phyloP scores from a whole-genome alignment of 164 flowering plant species.

The Piper betle region DNA sequence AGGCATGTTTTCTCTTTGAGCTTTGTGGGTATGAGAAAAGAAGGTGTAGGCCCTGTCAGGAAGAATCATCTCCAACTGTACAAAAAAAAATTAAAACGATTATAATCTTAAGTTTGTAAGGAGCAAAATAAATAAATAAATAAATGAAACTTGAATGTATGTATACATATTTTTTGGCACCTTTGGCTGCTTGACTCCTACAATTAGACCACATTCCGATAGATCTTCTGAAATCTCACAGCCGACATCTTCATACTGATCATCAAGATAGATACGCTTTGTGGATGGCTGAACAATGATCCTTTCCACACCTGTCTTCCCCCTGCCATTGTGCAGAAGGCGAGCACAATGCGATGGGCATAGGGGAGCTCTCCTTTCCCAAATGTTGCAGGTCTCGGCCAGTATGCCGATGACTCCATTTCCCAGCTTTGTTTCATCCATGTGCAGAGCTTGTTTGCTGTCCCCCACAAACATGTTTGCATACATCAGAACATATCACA shows the following conservation, averaged over 20 bases:
- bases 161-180: slow-evolving; percentile 15
- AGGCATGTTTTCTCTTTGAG: slow-evolving; percentile 95
- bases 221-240: slow-evolving; percentile 90
- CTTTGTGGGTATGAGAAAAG: slow-evolving; percentile 99
- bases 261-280: slow-evolving; percentile 84
- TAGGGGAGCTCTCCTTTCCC: slow-evolving; percentile 96
- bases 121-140: neutral
- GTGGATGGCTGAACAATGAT: slow-evolving; percentile 93
- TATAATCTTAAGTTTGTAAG: neutral
- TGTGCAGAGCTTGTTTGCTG: no score
- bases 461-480: no score
- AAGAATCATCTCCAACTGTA: slow-evolving; percentile 88
- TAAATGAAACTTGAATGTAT: neutral
- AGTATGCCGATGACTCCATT: slow-evolving; percentile 92
- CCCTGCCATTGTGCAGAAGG: slow-evolving; percentile 51
- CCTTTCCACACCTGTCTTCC: slow-evolving; percentile 44
- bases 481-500: no score
- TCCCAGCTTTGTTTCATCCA: slow-evolving; percentile 38
- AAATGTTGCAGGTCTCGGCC: slow-evolving; percentile 60
- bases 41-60: slow-evolving; percentile 86
- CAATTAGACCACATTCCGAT: slow-evolving; percentile 85
- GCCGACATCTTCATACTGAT: slow-evolving; percentile 85
- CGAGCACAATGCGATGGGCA: slow-evolving; percentile 92
- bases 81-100: slow-evolving; percentile 1
- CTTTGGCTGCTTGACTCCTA: slow-evolving; percentile 93